Percentiles rank a stretch among this genome's conserved stretches.
These are phyloP conservation scores for Debaryomyces tyrocola DNA, from an alignment of 805 yeast species.

Conservation along the genomic window DNA sequence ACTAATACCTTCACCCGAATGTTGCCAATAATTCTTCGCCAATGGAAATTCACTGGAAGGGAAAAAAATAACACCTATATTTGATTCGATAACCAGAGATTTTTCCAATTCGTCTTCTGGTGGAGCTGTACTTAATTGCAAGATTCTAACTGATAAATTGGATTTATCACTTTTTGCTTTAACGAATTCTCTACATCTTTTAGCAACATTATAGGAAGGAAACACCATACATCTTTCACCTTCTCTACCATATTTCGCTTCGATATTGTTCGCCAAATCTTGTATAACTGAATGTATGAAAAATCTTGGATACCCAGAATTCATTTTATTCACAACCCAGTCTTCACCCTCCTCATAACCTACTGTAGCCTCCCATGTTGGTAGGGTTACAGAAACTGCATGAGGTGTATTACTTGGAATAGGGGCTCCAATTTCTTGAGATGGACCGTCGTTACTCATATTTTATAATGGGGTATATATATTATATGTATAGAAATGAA, in stretches of 20 bases:
- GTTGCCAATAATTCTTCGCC: conserved; percentile 94
- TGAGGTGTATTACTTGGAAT: conserved; percentile 90
- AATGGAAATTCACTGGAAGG: conserved; percentile 56
- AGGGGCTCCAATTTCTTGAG: conserved; percentile 68
- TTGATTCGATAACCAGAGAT: conserved; percentile 60
- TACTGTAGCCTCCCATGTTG: conserved; percentile 92
- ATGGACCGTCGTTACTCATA: conserved; percentile 18
- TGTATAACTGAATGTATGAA: conserved; percentile 67
- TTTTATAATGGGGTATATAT: not conserved
- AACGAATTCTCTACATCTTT: conserved; percentile 81
- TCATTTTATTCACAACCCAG: conserved; percentile 75
- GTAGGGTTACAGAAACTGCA: conserved; percentile 92
- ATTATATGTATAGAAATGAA: too few relatives aligned
- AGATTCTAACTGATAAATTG: conserved; percentile 50
- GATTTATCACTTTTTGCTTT: conserved; percentile 38
- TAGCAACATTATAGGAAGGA: conserved; percentile 77
- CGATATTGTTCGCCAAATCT: conserved; percentile 53
- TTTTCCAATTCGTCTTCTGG: conserved; percentile 62
- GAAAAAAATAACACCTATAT: conserved; percentile 78
- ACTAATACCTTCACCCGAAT: conserved; percentile 94
- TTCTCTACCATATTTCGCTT: conserved; percentile 72
- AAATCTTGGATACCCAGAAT: conserved; percentile 87
- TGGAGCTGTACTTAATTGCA: conserved; percentile 71
- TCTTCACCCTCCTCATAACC: conserved; percentile 90
- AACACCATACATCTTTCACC: conserved; percentile 75